Evolutionary conservation across 371 early-diverging fungal genomes (phyloP), one percentile per base, ranked within the genome.

Genomic region (Lichtheimia ramosa): DNA sequence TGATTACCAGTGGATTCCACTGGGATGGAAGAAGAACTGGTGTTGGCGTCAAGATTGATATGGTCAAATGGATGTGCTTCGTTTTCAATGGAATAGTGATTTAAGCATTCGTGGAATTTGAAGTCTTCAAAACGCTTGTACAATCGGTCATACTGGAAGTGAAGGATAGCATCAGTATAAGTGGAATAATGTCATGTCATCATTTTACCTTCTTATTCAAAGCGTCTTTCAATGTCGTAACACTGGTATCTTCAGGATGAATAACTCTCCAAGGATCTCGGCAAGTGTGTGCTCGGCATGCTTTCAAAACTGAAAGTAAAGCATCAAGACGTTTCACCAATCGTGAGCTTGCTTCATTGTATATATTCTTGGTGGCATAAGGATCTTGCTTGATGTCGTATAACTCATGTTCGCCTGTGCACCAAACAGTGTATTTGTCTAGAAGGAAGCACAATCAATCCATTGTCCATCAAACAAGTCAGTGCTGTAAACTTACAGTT

Each of bases 371-470:
- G 34, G 79, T 41, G 62, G 85, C 83, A 67, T 84, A 83, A n/a
- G 88, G 88, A 46, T 88, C 88, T 13, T 71, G 57, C 25, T 73
- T 76, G 23, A 84, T 56, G 52, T 86, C 77, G 54, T 84, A 86
- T 15, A 85, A 64, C 61, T 88, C 86, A 53, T 78, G 80, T 40
- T 85, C 84, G 23, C 85, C 85, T 10, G 85, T 88, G 63, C 86
- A 88, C 84, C 84, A 84, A 15, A 79, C 79, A 18, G 82, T 61
- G 66, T 85, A 88, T 61, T 79, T 71, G 0, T 18, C 53, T 53
- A 40, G 3, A 49, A 43, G 63, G 1, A 34, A 34, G 6, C 1
- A 34, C 8, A 8, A 49, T 57, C 20, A 21, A 40, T 18, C 43
- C 24, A 20, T 6, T 48, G 48, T n/a, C 10, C 12, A 48, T 13